Evolutionary conservation across 2,329 filamentous ascomycete genomes (phyloP).

Genomic region (Sordariomycetes sp.): DNA sequence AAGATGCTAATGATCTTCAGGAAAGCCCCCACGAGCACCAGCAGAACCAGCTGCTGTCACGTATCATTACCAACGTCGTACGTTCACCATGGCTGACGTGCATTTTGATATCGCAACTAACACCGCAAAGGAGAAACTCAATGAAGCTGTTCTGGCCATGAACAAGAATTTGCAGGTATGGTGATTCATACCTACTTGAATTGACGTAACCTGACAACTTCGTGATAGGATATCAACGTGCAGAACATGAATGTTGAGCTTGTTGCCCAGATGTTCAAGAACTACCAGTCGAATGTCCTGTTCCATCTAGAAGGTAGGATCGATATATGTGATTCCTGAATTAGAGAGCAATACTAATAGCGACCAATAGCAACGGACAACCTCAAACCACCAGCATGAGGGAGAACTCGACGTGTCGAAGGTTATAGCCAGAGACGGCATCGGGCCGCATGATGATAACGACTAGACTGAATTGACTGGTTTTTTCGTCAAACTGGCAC

Average conservation of each 20-base stretch:
- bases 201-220: not conserved
- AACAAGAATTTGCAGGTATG: conserved; percentile 81
- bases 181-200: not conserved
- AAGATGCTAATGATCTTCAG: conserved; percentile 39
- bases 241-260: conserved; percentile 99
- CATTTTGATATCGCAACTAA: too few relatives aligned
- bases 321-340: not conserved
- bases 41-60: conserved; percentile 84
- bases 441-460: too few relatives aligned
- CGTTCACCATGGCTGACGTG: too few relatives aligned
- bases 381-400: conserved; percentile 67
- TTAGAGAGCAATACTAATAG: not conserved
- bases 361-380: conserved; percentile 64
- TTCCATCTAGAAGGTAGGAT: conserved; percentile 87
- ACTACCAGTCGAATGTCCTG: conserved; percentile 95
- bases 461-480: too few relatives aligned
- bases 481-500: too few relatives aligned
- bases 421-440: not conserved
- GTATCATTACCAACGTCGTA: conserved; percentile 97
- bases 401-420: not conserved
- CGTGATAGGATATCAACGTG: conserved; percentile 79
- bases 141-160: conserved; percentile 85
- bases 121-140: conserved; percentile 75
- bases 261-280: conserved; percentile 99
- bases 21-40: conserved; percentile 97